Evolutionary conservation across 345 rosid genomes (phyloP), one percentile per base, ranked within the genome.

Genomic region (Eucalyptus rudis): DNA sequence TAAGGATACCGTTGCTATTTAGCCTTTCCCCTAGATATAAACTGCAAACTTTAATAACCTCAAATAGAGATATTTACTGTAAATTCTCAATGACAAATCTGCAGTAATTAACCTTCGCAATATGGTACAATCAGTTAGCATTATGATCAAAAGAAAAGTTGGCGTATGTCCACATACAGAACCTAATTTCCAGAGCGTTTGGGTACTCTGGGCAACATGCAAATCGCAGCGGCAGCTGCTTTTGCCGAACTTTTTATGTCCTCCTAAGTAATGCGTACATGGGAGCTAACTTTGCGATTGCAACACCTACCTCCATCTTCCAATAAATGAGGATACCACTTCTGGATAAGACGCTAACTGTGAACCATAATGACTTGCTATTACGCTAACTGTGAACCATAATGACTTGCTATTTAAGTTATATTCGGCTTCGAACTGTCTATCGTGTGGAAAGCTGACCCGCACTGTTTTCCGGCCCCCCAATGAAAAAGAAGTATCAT

Each of bases 371-470:
- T n/a, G n/a, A n/a, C n/a, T n/a, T n/a, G n/a, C n/a, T n/a, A n/a
- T n/a, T n/a, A n/a, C n/a, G n/a, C n/a, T n/a, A 92, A 88, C 92
- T 80, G 93, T 89, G 89, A 86, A 89, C 92, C 89, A 86, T 89
- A 88, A 92, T 91, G 90, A 76, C 90, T 54, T 86, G 59, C 81
- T 66, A 59, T 87, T 88, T 44, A 58, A 59, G 49, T 86, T 25
- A 27, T 86, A 44, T 4, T 4, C 56, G 20, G 25, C 33, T 51
- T 31, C 43, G 83, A 76, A 76, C 45, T 36, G 83, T 36, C 14
- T 11, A 5, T n/a, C 7, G 40, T 64, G 76, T n/a, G 76, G 76
- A 64, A 64, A 64, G 40, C 20, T 64, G 76, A 64, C 76, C 76
- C 76, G 17, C 76, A n/a, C 20, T 64, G 76, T 64, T 64, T 62